These are phyloP conservation scores for Amanita subjunquillea DNA, from an alignment of 768 basidiomycete species.

Conservation along the genomic window DNA sequence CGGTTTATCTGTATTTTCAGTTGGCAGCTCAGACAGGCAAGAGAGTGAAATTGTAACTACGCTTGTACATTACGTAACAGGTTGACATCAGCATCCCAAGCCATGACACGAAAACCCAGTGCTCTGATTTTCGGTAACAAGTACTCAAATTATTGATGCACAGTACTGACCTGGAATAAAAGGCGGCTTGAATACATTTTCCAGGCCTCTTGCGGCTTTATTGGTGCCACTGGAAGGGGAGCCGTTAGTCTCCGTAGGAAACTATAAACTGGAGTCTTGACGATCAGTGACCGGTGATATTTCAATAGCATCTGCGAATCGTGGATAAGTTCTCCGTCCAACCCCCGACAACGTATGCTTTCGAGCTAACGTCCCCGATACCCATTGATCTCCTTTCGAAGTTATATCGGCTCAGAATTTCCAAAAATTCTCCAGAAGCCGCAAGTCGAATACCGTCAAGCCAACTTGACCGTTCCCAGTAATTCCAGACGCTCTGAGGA, in stretches of 20 bases:
- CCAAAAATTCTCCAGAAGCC: conserved; percentile 56
- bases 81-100: neutral
- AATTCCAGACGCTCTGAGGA: conserved; percentile 16
- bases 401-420: conserved; percentile 74
- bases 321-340: conserved; percentile 66
- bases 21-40: neutral
- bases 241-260: conserved; percentile 59
- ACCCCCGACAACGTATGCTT: conserved; percentile 63
- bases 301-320: conserved; percentile 50
- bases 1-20: conserved; percentile 57
- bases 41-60: neutral
- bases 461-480: conserved; percentile 70
- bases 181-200: conserved; percentile 79
- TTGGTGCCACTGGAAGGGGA: conserved; percentile 63
- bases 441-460: conserved; percentile 72
- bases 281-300: conserved; percentile 10
- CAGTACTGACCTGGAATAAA: conserved; percentile 7
- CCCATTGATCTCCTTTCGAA: conserved; percentile 16
- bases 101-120: conserved; percentile 39
- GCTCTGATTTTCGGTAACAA: conserved; percentile 66
- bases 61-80: conserved; percentile 2
- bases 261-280: neutral
- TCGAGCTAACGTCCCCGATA: conserved; percentile 15
- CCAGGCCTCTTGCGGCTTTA: conserved; percentile 56
- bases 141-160: neutral